Conservation (phyloP, 192 early-diverging fungal species). For the Coemansia guatemalensis region DNA sequence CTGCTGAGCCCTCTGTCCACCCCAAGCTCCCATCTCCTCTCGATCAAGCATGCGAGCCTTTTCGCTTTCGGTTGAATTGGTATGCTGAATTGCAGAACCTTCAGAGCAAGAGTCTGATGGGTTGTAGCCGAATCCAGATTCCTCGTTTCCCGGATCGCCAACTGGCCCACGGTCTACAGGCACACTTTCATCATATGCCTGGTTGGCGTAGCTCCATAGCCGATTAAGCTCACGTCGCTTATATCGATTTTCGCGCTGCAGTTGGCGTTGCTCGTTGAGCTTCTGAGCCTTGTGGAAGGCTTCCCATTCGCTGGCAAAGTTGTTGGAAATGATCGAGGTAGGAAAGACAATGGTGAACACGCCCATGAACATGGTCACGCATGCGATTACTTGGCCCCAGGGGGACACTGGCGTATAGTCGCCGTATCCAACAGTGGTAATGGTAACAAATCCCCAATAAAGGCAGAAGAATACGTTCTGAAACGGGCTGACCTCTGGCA, state of each 20-base stretch:
- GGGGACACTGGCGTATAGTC: conserved; percentile 55
- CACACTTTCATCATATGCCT: conserved; percentile 10
- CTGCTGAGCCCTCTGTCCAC: not conserved
- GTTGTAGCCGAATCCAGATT: not conserved
- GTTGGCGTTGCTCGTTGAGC: conserved; percentile 26
- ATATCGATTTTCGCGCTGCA: conserved; percentile 28
- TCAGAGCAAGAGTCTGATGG: too few relatives aligned
- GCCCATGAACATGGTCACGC: conserved; percentile 56
- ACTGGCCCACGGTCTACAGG: too few relatives aligned
- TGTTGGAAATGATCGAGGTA: conserved; percentile 59
- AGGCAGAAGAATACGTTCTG: conserved; percentile 56
- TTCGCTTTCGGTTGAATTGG: not conserved
- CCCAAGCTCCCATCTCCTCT: not conserved
- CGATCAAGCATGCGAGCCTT: not conserved
- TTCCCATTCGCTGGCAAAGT: conserved; percentile 57
- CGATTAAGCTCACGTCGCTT: conserved; percentile 21
- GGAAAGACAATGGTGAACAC: conserved; percentile 59
- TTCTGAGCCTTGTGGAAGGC: conserved; percentile 48
- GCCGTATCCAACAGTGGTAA: conserved; percentile 60
- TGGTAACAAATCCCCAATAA: conserved; percentile 58
- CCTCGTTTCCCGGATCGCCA: conserved; percentile 1
- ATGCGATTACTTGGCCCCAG: conserved; percentile 52
- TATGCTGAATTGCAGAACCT: not conserved
- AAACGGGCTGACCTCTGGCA: conserved; percentile 50
- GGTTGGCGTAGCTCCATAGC: conserved; percentile 33